Conservation (phyloP, 148 eudicot genomes). For the Chenopodium album region DNA sequence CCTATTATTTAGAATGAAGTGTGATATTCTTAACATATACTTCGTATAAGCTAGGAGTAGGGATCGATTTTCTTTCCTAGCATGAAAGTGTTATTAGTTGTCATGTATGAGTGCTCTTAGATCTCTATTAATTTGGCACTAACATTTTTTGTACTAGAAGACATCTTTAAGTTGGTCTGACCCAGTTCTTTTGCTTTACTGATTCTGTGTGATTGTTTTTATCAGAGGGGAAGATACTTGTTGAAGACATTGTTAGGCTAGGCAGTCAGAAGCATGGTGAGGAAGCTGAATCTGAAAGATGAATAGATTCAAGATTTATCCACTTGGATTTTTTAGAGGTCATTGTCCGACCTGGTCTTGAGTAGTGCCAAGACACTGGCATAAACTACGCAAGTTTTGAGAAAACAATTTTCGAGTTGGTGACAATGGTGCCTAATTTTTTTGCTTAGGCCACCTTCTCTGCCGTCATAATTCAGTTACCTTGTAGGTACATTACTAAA, state of each 20-base stretch:
- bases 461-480: neutral
- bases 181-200: neutral
- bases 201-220: neutral
- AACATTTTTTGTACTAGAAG: neutral
- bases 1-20: no score
- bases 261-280: slow-evolving; percentile 48
- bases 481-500: slow-evolving; percentile 18
- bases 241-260: slow-evolving; percentile 70
- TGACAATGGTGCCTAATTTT: slow-evolving; percentile 17
- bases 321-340: neutral
- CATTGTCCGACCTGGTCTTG: neutral
- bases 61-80: no score
- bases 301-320: slow-evolving; percentile 2
- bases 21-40: no score
- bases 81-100: no score
- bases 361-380: neutral
- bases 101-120: neutral
- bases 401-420: slow-evolving; percentile 10
- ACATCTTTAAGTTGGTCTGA: neutral
- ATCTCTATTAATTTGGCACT: neutral
- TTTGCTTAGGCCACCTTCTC: slow-evolving; percentile 18
- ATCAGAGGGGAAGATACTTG: slow-evolving; percentile 62
- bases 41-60: no score
- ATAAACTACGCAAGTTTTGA: neutral
- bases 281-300: slow-evolving; percentile 43